Evolutionary conservation across 495 filamentous ascomycete species (phyloP).

Genomic region (Cercophora sp.): DNA sequence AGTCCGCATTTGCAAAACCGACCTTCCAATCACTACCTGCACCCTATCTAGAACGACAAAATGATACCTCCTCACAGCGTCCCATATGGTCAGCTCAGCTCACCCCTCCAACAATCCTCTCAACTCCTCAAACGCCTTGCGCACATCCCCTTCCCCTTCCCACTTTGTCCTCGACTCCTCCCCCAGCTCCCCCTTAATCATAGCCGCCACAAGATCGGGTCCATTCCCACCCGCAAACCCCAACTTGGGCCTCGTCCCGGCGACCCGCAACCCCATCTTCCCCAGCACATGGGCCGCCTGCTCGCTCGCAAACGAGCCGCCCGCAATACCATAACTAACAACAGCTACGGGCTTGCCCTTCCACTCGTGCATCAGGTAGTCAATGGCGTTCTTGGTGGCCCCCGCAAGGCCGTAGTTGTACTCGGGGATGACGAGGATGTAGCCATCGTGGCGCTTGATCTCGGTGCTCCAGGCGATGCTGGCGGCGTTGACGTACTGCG

Average conservation of each 20-base stretch:
- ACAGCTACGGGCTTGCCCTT: conserved; percentile 53
- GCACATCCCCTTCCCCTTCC: conserved; percentile 20
- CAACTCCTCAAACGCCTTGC: conserved; percentile 31
- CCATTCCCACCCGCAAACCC: conserved; percentile 21
- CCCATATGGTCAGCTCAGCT: too few relatives aligned
- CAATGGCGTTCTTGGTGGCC: conserved; percentile 59
- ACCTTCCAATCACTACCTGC: too few relatives aligned
- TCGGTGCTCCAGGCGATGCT: conserved; percentile 48
- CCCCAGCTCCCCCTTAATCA: conserved; percentile 28
- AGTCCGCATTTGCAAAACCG: too few relatives aligned
- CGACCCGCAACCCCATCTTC: conserved; percentile 29
- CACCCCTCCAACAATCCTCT: conserved; percentile 23
- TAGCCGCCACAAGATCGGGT: conserved; percentile 23
- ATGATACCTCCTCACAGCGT: too few relatives aligned
- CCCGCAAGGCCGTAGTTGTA: conserved; percentile 47
- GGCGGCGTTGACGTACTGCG: conserved; percentile 44
- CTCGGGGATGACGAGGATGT: conserved; percentile 55
- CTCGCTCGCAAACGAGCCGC: conserved; percentile 43
- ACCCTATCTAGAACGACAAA: too few relatives aligned
- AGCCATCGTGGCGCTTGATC: conserved; percentile 44
- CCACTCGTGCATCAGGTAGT: conserved; percentile 60
- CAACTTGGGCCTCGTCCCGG: conserved; percentile 29
- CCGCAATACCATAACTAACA: conserved; percentile 52
- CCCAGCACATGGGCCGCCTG: conserved; percentile 29
- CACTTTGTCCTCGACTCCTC: conserved; percentile 24